Percentiles rank a stretch among this genome's conserved stretches.
Conservation (phyloP, 2,329 filamentous ascomycete genomes). For the Hymenoscyphus infarciens region DNA sequence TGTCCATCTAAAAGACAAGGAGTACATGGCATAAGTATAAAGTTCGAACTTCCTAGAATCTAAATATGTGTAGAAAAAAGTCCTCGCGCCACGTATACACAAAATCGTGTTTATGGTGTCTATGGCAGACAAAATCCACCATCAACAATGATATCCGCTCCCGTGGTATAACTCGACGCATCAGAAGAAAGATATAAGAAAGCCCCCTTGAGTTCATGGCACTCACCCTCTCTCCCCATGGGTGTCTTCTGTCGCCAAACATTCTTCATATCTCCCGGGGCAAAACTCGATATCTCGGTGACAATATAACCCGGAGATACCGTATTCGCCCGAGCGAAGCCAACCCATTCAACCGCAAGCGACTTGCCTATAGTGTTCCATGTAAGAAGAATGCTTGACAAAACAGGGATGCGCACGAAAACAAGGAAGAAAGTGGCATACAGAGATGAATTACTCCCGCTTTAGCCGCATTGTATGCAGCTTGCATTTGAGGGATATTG, state of each 20-base stretch:
- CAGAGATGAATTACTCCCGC: constrained; percentile 59
- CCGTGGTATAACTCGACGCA: constrained; percentile 44
- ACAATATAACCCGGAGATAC: constrained; percentile 73
- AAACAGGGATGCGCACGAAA: not conserved
- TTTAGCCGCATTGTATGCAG: constrained; percentile 71
- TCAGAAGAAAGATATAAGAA: constrained; percentile 45
- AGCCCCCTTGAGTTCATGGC: constrained; percentile 56
- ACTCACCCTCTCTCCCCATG: constrained; percentile 29
- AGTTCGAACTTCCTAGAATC: too few species aligned
- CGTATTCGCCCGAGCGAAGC: constrained; percentile 68
- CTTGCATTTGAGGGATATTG: constrained; percentile 72
- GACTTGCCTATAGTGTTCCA: constrained; percentile 52
- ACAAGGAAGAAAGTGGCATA: constrained; percentile 37
- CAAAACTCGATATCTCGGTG: constrained; percentile 68
- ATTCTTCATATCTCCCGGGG: constrained; percentile 61
- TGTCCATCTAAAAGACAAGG: not conserved
- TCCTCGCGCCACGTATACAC: too few species aligned
- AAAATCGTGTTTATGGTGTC: too few species aligned
- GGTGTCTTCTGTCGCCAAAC: constrained; percentile 65
- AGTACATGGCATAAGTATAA: not conserved
- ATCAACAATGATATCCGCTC: constrained; percentile 45
- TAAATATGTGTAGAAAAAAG: too few species aligned
- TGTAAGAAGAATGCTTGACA: not conserved
- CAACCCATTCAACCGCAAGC: constrained; percentile 73
- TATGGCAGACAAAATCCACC: constrained; percentile 38